These are phyloP conservation scores for Nematodospora valgi DNA, from an alignment of 805 yeast genomes.

Conservation along the genomic window DNA sequence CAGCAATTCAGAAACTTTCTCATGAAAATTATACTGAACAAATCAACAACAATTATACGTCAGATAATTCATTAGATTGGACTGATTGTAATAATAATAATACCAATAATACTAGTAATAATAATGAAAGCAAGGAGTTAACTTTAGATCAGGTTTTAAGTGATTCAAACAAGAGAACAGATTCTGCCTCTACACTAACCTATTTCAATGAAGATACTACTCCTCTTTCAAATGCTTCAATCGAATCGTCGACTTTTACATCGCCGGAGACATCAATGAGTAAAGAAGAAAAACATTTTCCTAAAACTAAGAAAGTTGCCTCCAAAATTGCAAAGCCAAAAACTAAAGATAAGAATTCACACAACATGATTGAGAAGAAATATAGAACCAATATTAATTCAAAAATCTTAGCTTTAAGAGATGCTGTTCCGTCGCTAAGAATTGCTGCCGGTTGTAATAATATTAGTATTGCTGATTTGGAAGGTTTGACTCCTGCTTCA, in stretches of 20 bases:
- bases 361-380: constrained; percentile 78
- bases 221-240: constrained; percentile 8
- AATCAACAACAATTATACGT: constrained; percentile 1
- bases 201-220: constrained; percentile 6
- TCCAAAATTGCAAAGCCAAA: constrained; percentile 41
- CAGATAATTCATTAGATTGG: constrained; percentile 5
- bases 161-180: constrained; percentile 5
- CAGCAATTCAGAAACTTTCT: constrained; percentile 1
- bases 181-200: constrained; percentile 4
- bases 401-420: constrained; percentile 64
- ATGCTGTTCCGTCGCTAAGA: constrained; percentile 74
- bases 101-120: constrained; percentile 1
- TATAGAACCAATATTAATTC: constrained; percentile 76
- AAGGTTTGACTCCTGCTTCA: constrained; percentile 73
- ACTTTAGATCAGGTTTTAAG: neutral
- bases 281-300: neutral
- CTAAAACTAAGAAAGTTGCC: neutral
- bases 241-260: constrained; percentile 12
- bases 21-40: constrained; percentile 3
- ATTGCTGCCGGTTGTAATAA: constrained; percentile 53
- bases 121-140: neutral
- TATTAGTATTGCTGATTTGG: constrained; percentile 47
- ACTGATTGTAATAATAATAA: constrained; percentile 2
- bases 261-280: constrained; percentile 15
- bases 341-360: constrained; percentile 59